A percentile compares a stretch with the other conserved stretches of the same genome.
Evolutionary conservation across 2,329 filamentous ascomycete genomes (phyloP).

Genomic region (Pestalotiopsis sp.): DNA sequence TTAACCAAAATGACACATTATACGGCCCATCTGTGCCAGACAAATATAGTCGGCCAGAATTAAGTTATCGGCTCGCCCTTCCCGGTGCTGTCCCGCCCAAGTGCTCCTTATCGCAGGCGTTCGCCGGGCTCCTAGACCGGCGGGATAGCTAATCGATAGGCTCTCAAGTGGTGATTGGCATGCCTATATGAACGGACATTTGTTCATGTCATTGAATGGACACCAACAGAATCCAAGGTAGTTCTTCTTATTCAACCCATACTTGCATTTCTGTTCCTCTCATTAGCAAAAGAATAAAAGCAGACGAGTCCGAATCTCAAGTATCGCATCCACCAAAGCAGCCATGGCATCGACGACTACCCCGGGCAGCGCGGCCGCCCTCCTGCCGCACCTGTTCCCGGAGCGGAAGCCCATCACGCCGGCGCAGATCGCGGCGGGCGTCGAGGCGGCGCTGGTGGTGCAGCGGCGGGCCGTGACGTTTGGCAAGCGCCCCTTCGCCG

Average conservation of each 20-base stretch:
- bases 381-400: slow-evolving; percentile 33
- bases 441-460: slow-evolving; percentile 38
- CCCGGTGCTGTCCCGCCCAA: background rate
- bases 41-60: background rate
- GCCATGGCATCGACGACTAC: slow-evolving; percentile 5
- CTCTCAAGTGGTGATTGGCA: background rate
- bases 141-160: background rate
- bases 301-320: background rate
- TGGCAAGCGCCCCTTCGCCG: slow-evolving; percentile 49
- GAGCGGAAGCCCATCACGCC: slow-evolving; percentile 34
- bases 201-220: background rate
- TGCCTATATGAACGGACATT: background rate
- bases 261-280: background rate
- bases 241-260: background rate
- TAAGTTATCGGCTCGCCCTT: background rate
- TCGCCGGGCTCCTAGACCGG: slow-evolving; percentile 10
- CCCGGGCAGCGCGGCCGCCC: slow-evolving; percentile 12
- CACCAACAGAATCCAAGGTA: background rate
- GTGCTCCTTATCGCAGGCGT: slow-evolving; percentile 7
- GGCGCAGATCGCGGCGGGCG: slow-evolving; percentile 38
- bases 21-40: no score
- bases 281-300: background rate
- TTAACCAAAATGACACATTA: no score
- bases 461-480: slow-evolving; percentile 44
- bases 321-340: background rate